These are phyloP conservation scores for Eimeria acervulina DNA, from an alignment of 169 alveolate genomes.

Conservation along the genomic window DNA sequence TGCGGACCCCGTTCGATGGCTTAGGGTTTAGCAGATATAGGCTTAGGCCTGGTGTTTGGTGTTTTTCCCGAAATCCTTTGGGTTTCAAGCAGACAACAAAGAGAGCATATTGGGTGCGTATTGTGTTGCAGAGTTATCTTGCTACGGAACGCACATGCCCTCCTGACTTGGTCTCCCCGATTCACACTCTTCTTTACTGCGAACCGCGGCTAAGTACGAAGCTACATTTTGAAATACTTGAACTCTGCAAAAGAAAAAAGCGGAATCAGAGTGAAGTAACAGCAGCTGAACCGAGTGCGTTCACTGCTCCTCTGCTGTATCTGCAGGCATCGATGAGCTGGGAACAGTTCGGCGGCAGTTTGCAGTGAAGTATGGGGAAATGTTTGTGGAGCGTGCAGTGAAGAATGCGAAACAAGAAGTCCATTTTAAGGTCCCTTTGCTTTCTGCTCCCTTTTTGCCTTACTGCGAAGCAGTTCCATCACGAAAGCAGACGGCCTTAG, in stretches of 20 bases:
- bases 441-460: background rate
- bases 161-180: conserved; percentile 69
- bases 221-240: background rate
- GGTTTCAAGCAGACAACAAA: background rate
- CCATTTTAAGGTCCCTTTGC: conserved; percentile 66
- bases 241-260: background rate
- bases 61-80: no score
- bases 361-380: conserved; percentile 77
- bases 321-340: conserved; percentile 78
- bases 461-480: background rate
- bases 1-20: no score
- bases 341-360: conserved; percentile 71
- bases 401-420: conserved; percentile 76
- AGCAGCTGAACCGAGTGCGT: background rate
- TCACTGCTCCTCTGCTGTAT: background rate
- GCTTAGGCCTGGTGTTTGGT: no score
- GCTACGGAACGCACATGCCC: conserved; percentile 75
- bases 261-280: background rate
- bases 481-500: background rate
- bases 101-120: background rate
- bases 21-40: no score
- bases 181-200: conserved; percentile 79
- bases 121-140: conserved; percentile 66
- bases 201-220: conserved; percentile 79
- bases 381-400: conserved; percentile 75